Percentiles rank a stretch among this genome's conserved stretches.
Evolutionary conservation across 75 land plant genomes (phyloP).

Genomic region (Cryptomeria japonica): DNA sequence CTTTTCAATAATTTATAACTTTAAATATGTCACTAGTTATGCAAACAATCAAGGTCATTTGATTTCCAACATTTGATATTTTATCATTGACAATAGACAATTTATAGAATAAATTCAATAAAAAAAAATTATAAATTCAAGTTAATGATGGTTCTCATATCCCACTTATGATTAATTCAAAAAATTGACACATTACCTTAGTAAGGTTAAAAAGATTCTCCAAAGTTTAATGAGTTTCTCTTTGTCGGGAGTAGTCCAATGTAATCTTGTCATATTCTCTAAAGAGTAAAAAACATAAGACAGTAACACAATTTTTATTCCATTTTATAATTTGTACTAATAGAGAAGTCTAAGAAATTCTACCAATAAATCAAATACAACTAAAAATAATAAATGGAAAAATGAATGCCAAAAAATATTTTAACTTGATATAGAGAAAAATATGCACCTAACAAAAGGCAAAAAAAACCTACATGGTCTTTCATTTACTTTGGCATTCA

Average conservation of each 20-base stretch:
- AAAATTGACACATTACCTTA: conserved; percentile 46
- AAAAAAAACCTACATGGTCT: conserved; percentile 61
- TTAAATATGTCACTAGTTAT: conserved; percentile 60
- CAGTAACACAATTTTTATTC: background rate
- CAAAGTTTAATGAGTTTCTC: conserved; percentile 60
- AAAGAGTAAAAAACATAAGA: background rate
- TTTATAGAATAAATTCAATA: background rate
- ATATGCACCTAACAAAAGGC: too few species aligned
- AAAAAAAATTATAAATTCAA: background rate
- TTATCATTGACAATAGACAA: background rate
- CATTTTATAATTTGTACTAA: background rate
- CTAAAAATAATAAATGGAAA: background rate
- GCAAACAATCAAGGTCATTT: background rate
- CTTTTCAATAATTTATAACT: conserved; percentile 1
- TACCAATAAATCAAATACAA: too few species aligned
- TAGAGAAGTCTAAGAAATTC: background rate
- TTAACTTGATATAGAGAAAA: background rate
- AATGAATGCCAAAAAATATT: background rate
- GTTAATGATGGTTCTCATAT: background rate
- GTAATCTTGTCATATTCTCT: conserved; percentile 80
- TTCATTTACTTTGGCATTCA: conserved; percentile 65
- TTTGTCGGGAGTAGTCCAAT: conserved; percentile 84
- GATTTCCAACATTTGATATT: background rate
- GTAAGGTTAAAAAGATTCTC: conserved; percentile 72
- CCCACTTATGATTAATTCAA: background rate